phyloP scores from a whole-genome alignment of 768 basidiomycete species.

The Rubroboletus satanas region DNA sequence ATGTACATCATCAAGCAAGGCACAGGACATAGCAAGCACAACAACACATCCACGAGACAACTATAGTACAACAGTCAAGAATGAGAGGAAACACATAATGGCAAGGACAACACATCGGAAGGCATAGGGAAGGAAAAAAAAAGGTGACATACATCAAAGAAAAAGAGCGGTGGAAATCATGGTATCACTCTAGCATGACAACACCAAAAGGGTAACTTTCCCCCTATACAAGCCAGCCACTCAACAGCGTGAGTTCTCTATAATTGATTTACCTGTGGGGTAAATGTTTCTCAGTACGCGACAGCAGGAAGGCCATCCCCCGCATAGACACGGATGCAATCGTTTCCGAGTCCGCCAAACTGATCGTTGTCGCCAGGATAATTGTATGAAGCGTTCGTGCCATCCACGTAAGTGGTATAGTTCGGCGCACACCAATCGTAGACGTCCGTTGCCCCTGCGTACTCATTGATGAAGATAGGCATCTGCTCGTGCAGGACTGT shows the following conservation, averaged over 20 bases:
- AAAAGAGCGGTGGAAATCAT: not conserved
- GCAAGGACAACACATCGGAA: not conserved
- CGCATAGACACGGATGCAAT: slow-evolving; percentile 15
- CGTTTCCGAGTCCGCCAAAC: slow-evolving; percentile 13
- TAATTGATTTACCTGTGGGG: not conserved
- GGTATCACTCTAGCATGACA: slow-evolving; percentile 2
- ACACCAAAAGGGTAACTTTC: not conserved
- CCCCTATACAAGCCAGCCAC: not conserved
- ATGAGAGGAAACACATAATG: not conserved
- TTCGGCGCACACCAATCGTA: slow-evolving; percentile 28
- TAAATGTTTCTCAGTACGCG: slow-evolving; percentile 14
- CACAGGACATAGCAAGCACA: not conserved
- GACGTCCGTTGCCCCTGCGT: slow-evolving; percentile 6
- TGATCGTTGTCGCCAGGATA: slow-evolving; percentile 2
- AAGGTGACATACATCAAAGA: slow-evolving; percentile 4
- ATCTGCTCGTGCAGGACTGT: slow-evolving; percentile 14
- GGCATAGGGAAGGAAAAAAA: not conserved
- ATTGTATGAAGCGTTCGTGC: slow-evolving; percentile 4
- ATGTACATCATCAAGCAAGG: not conserved
- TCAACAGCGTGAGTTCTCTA: not conserved
- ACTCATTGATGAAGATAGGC: slow-evolving; percentile 31
- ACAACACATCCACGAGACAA: not conserved
- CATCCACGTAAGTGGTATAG: slow-evolving; percentile 12
- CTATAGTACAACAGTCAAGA: slow-evolving; percentile 1
- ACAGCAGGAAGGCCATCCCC: slow-evolving; percentile 16